Evolutionary conservation across 371 early-diverging fungal species (phyloP), one percentile per base, ranked within the genome.

Genomic region (Mucor plumbeus): DNA sequence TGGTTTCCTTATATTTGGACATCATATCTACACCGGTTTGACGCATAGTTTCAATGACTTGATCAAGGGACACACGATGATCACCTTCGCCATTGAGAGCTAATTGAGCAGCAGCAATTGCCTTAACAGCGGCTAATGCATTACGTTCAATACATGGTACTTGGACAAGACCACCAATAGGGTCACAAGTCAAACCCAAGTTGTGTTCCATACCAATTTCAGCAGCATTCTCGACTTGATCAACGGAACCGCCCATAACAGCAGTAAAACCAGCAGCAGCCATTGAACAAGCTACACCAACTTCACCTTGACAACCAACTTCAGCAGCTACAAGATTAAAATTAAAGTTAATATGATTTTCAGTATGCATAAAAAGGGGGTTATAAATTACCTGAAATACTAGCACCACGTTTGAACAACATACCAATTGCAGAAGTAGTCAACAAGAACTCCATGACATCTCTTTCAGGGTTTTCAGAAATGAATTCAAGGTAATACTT

Each of bases 141-240:
- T 97, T 97, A 55, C 97, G 87, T 70, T 97, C 97, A 58, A 97
- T 96, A 75, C 97, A 97, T n/a, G 97, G 97, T 61, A 97, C 96
- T 79, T 94, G 94, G 9, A 97, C 97, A 60, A 96, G 79, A 1
- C 97, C 97, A 69, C 88, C 91, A 61, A 95, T 92, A 0, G 97
- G 97, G 68, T 97, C 97, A 78, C 97, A 96, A 0, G 97, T 96
- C 72, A 96, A 77, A 14, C 97, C 97, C 60, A 97, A 77, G 78
- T 96, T 96, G 70, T 97, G 97, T 72, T 94, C 94, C 96, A 97
- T 97, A 48, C 95, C 97, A 71, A 97, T 97, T 76, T 97, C 97
- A 40, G 97, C 97, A 1, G 97, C 96, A 71, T 97, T 96, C 74
- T 95, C 95, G 3, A 96, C 92, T 80, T 96, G 96, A 44, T 90